phyloP scores from a whole-genome alignment of 78 protist species.

The Parvularia atlantis region DNA sequence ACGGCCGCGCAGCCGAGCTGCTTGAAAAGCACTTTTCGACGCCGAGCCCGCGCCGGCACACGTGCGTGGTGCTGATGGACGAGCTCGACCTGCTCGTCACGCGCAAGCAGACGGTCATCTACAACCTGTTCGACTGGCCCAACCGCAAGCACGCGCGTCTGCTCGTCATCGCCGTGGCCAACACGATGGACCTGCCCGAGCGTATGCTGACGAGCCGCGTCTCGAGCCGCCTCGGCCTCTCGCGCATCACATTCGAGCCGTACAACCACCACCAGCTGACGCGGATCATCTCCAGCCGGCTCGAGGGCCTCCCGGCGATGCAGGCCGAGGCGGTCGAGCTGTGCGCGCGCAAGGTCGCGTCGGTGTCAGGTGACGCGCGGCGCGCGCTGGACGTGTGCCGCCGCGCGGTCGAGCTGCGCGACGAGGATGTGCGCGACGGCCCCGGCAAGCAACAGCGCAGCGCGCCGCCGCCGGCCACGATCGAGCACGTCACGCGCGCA shows the following conservation, averaged over 20 bases:
- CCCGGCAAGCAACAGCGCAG: too few species aligned
- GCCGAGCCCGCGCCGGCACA: background rate
- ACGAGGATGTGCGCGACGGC: too few species aligned
- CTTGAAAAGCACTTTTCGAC: constrained; percentile 6
- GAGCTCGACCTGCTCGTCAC: constrained; percentile 40
- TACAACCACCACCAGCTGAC: constrained; percentile 21
- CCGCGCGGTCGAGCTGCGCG: constrained; percentile 21
- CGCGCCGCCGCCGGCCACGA: too few species aligned
- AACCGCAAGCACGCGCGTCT: background rate
- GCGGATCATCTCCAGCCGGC: background rate
- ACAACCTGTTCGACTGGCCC: constrained; percentile 48
- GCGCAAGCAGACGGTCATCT: constrained; percentile 33
- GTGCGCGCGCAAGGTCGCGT: constrained; percentile 35
- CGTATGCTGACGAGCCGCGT: constrained; percentile 15
- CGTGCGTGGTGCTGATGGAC: constrained; percentile 24
- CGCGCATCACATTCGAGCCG: constrained; percentile 19
- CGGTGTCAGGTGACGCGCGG: constrained; percentile 42
- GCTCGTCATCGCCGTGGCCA: constrained; percentile 30
- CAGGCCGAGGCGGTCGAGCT: background rate
- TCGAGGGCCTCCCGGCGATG: too few species aligned
- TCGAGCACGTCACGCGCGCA: too few species aligned
- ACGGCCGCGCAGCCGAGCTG: background rate
- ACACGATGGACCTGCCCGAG: constrained; percentile 61
- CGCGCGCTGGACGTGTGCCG: constrained; percentile 34
- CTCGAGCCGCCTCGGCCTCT: constrained; percentile 5